These are phyloP conservation scores for Pleomassaria siparia DNA, from an alignment of 2,329 filamentous ascomycete species.

Conservation along the genomic window DNA sequence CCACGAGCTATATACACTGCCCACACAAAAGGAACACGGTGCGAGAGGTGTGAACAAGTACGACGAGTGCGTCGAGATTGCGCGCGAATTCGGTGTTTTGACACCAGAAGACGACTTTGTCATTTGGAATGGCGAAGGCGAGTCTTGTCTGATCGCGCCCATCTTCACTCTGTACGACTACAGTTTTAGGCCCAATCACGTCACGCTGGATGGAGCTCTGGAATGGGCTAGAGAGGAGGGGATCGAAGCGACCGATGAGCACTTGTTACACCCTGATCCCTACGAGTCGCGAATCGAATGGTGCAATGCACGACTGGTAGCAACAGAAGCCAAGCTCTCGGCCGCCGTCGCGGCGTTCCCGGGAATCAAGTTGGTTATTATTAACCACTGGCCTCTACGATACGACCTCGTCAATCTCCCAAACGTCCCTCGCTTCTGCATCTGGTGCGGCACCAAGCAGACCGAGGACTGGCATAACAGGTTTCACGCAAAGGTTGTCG, in stretches of 20 bases:
- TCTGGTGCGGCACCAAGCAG: conserved; percentile 53
- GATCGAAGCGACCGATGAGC: conserved; percentile 51
- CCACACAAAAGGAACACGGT: conserved; percentile 38
- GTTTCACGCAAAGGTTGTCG: conserved; percentile 51
- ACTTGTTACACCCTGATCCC: conserved; percentile 49
- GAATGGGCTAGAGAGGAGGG: conserved; percentile 50
- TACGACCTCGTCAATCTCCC: conserved; percentile 48
- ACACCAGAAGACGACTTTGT: conserved; percentile 60
- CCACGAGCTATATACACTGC: conserved; percentile 60
- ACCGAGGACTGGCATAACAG: conserved; percentile 50
- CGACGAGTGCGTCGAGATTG: conserved; percentile 55
- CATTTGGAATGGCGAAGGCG: conserved; percentile 56
- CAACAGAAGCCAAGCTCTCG: conserved; percentile 45
- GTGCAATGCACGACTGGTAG: conserved; percentile 47
- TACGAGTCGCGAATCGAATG: conserved; percentile 48
- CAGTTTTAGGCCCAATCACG: conserved; percentile 55
- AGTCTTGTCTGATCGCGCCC: conserved; percentile 54
- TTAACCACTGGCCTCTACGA: conserved; percentile 51
- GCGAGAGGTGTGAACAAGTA: conserved; percentile 57
- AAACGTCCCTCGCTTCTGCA: conserved; percentile 46
- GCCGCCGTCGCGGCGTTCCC: conserved; percentile 31
- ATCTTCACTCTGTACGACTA: conserved; percentile 65
- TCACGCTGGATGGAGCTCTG: conserved; percentile 51
- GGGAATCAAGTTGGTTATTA: conserved; percentile 44
- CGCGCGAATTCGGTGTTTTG: conserved; percentile 54